A percentile compares a stretch with the other conserved stretches of the same genome.
phyloP scores from a whole-genome alignment of 345 rosid genomes.

The Noccaea bulbosa region DNA sequence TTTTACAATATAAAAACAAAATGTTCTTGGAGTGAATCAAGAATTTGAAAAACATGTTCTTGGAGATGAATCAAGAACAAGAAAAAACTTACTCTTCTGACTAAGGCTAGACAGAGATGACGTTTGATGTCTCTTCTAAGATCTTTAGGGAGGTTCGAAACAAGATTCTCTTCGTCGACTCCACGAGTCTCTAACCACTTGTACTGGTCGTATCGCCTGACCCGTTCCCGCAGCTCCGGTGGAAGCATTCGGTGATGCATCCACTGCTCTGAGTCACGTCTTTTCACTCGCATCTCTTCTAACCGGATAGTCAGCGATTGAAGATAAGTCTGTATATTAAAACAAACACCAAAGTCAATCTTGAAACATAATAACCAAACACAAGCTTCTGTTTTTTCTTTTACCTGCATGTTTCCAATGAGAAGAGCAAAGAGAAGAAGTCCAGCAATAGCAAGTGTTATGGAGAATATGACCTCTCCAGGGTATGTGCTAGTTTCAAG shows the following conservation, averaged over 20 bases:
- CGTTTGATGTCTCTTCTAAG: constrained; percentile 95
- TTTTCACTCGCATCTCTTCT: constrained; percentile 97
- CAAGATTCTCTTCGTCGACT: constrained; percentile 88
- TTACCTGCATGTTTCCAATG: constrained; percentile 99
- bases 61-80: neutral
- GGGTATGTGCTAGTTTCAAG: constrained; percentile 93
- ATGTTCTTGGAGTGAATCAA: neutral
- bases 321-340: constrained; percentile 78
- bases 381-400: constrained; percentile 4
- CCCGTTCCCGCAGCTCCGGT: constrained; percentile 84
- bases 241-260: constrained; percentile 99
- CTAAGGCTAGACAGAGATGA: constrained; percentile 91
- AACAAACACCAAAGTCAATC: neutral
- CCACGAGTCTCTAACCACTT: constrained; percentile 98
- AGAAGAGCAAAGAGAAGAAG: constrained; percentile 94
- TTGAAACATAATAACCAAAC: neutral
- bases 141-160: constrained; percentile 91
- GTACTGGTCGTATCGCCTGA: constrained; percentile 93
- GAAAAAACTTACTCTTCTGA: constrained; percentile 71
- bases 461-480: constrained; percentile 85
- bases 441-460: constrained; percentile 83
- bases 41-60: neutral
- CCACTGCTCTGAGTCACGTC: constrained; percentile 99
- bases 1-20: constrained; percentile 23
- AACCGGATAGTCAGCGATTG: constrained; percentile 94